Base-by-base conservation (phyloP, 148 eudicot genomes). In the Simmondsia chinensis region DNA sequence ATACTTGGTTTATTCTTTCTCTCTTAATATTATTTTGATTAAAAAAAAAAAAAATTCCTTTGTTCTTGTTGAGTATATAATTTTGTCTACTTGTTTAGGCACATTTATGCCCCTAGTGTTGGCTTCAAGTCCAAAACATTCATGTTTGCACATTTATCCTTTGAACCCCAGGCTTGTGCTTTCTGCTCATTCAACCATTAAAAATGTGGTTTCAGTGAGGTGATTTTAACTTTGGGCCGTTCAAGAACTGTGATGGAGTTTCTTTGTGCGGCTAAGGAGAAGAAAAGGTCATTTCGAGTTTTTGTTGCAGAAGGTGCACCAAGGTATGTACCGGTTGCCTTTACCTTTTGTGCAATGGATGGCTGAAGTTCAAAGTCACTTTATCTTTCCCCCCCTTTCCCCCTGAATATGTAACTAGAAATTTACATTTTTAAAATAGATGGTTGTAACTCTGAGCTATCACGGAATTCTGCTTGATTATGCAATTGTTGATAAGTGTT, bases 231-330 rank as follows among this genome's bases (percentile, higher is more conserved):
- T 16, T 46, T 91, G 43, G 99, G 99, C 52, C 86, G 83, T 60
- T 91, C 99, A 46, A 73, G 69, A 65, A 91, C 99, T 24, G 99
- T 91, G 30, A 71, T 68, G 69, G 99, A 91, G 46, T 91, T 91
- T 69, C 88, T 91, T 23, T 82, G 80, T 68, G 99, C 99, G 50
- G 99, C 99, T 17, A 91, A 91, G 57, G 99, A 85, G 75, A 91
- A 85, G 52, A 91, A 76, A 29, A 70, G 99, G 50, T 82, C 99
- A 48, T 91, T 85, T 56, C 83, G 95, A 6, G 99, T 91, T 13
- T 85, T 85, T 62, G 83, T 91, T 45, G 99, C 99, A 6, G 99
- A 91, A 69, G 99, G 99, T 57, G 99, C 95, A 59, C 99, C 99
- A 48, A 91, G 99, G 99, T 82, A 52, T 44, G 63, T 37, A 7